Evolutionary conservation across 106 monocot species (phyloP), one percentile per base, ranked within the genome.

Genomic region (Dioscorea alata): DNA sequence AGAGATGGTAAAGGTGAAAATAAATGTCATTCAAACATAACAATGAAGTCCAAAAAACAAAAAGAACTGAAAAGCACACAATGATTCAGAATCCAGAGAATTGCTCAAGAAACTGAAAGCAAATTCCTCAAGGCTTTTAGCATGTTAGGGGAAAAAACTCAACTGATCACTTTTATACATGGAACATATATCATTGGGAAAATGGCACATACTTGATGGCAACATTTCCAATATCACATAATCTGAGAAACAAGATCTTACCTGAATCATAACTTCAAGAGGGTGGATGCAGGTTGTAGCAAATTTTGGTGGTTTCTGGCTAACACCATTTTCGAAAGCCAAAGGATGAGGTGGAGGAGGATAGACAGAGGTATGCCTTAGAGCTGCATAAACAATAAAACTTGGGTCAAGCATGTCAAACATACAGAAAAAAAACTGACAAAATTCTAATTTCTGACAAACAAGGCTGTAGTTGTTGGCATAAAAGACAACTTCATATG

Each of bases 221-320:
- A 42, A 0, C 42, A 42, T 42, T 6, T 42, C 42, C 42, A 42
- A 42, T 42, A 42, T 42, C 42, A 42, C 42, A 42, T 42, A 42
- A 42, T 42, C 42, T 42, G 57, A 61, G 32, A 9, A 66, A 22
- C 48, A 69, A 28, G 28, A 42, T 42, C 42, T 10, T 80, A 95
- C 96, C 96, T 92, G 86, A 84, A 97, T 92, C 89, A 97, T 82
- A 69, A 97, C 79, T 61, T 89, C 87, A 13, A 92, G 70, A 50
- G 97, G 78, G 59, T 80, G 79, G 19, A 97, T 70, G 70, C 92
- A 92, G 76, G 82, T 89, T 22, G 66, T 14, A n/a, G 59, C 71
- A 65, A 84, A 65, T 16, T 84, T 89, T 19, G 74, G 68, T 51
- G 42, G 60, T 66, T 59, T 89, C 32, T 42, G 56, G 42, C 61